phyloP scores from a whole-genome alignment of 306 rosid genomes.

The Pueraria montana region DNA sequence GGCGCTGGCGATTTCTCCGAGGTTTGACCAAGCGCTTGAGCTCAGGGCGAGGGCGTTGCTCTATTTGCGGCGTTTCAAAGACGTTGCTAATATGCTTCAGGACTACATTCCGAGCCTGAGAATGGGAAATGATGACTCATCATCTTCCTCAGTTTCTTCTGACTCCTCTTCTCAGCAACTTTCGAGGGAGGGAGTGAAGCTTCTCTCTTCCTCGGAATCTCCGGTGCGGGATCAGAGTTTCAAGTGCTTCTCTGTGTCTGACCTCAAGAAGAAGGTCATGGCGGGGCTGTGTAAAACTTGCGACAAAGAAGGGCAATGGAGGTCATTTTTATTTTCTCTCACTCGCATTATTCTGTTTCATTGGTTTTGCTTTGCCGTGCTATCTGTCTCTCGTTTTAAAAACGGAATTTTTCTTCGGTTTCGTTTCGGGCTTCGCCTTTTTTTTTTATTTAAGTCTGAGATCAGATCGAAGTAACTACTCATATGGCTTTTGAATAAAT shows the following conservation, averaged over 20 bases:
- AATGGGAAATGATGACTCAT: conserved; percentile 69
- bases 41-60: conserved; percentile 86
- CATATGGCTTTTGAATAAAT: conserved; percentile 56
- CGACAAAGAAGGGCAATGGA: conserved; percentile 96
- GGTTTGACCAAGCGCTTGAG: conserved; percentile 81
- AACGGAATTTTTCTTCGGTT: background rate
- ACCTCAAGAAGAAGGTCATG: conserved; percentile 92
- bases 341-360: conserved; percentile 50
- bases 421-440: conserved; percentile 45
- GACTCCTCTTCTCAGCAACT: conserved; percentile 65
- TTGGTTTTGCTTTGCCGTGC: conserved; percentile 43
- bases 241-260: conserved; percentile 95
- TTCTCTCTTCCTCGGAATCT: conserved; percentile 67
- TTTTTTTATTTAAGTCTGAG: conserved; percentile 21
- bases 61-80: conserved; percentile 80
- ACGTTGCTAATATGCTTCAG: conserved; percentile 94
- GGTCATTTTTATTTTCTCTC: conserved; percentile 55
- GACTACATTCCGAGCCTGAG: conserved; percentile 93
- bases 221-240: conserved; percentile 67
- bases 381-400: background rate
- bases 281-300: conserved; percentile 83
- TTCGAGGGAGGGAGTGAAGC: conserved; percentile 81
- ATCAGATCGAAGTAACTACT: conserved; percentile 41
- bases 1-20: conserved; percentile 80
- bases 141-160: conserved; percentile 59